Conservation (phyloP, 768 basidiomycete genomes). For the Psilocybe cyanescens region DNA sequence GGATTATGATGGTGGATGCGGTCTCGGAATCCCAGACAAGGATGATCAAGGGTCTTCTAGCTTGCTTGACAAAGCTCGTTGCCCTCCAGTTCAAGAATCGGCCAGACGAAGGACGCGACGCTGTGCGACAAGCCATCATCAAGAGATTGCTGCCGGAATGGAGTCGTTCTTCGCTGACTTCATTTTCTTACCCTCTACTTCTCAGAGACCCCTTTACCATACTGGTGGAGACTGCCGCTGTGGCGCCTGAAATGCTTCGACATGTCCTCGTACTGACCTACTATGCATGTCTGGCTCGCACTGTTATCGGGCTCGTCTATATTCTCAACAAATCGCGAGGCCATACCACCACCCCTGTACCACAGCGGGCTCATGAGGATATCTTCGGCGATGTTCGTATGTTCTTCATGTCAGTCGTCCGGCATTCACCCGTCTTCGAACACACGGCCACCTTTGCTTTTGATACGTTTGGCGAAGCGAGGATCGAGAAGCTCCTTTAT, state of each 20-base stretch:
- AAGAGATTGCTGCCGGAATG: slow-evolving; percentile 91
- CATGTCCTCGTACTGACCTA: slow-evolving; percentile 90
- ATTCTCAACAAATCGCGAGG: slow-evolving; percentile 75
- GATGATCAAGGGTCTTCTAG: slow-evolving; percentile 78
- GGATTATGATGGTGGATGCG: slow-evolving; percentile 64
- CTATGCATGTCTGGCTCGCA: slow-evolving; percentile 87
- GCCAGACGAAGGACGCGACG: slow-evolving; percentile 76
- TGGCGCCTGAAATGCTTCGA: slow-evolving; percentile 87
- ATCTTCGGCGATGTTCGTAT: slow-evolving; percentile 86
- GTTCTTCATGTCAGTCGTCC: slow-evolving; percentile 91
- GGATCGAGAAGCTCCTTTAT: slow-evolving; percentile 86
- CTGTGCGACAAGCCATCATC: slow-evolving; percentile 83
- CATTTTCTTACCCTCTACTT: slow-evolving; percentile 84
- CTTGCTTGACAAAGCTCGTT: slow-evolving; percentile 68
- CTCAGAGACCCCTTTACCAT: slow-evolving; percentile 90
- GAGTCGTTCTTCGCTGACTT: slow-evolving; percentile 83
- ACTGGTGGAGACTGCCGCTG: slow-evolving; percentile 87
- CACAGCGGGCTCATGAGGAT: slow-evolving; percentile 59
- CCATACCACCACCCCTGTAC: slow-evolving; percentile 47
- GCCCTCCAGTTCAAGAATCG: slow-evolving; percentile 70
- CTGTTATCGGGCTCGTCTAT: slow-evolving; percentile 85
- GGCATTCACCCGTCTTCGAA: slow-evolving; percentile 87
- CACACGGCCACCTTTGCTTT: slow-evolving; percentile 83
- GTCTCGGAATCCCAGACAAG: slow-evolving; percentile 77
- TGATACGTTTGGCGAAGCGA: slow-evolving; percentile 79